phyloP scores from a whole-genome alignment of 2,329 filamentous ascomycete species.

The Madurella fahalii region DNA sequence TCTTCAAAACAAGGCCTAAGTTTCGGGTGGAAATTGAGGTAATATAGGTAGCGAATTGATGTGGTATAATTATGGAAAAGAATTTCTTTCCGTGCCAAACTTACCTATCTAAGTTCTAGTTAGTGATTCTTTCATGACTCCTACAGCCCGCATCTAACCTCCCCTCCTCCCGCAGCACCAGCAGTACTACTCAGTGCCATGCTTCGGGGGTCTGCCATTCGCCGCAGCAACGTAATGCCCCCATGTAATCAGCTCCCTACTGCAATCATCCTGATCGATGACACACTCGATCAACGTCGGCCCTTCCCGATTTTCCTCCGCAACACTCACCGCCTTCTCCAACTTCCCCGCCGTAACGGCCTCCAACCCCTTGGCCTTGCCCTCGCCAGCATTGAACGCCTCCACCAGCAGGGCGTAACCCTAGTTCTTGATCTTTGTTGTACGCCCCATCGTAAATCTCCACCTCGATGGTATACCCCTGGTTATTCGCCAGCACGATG shows the following conservation, averaged over 20 bases:
- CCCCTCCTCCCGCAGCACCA: not conserved
- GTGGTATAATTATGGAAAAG: too few relatives aligned
- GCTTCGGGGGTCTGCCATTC: constrained; percentile 26
- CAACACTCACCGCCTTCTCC: constrained; percentile 19
- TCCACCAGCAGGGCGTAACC: constrained; percentile 28
- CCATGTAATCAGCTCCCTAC: constrained; percentile 28
- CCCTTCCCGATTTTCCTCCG: constrained; percentile 21
- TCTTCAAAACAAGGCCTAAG: too few relatives aligned
- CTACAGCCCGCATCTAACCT: too few relatives aligned
- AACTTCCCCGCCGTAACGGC: constrained; percentile 27
- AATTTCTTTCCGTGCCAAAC: too few relatives aligned
- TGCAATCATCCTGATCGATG: constrained; percentile 30
- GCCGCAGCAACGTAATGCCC: constrained; percentile 28
- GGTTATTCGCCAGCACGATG: constrained; percentile 36
- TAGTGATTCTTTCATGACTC: too few relatives aligned
- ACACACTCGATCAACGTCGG: constrained; percentile 28
- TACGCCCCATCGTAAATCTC: constrained; percentile 35
- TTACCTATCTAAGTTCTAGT: too few relatives aligned
- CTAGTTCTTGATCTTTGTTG: constrained; percentile 33
- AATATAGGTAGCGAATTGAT: too few relatives aligned
- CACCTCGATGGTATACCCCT: constrained; percentile 38
- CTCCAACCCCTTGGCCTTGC: constrained; percentile 23
- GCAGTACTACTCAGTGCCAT: not conserved
- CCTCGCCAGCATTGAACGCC: constrained; percentile 26
- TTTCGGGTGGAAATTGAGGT: too few relatives aligned